phyloP scores from a whole-genome alignment of 441 rosid species.

The Syzygium syzygioides region DNA sequence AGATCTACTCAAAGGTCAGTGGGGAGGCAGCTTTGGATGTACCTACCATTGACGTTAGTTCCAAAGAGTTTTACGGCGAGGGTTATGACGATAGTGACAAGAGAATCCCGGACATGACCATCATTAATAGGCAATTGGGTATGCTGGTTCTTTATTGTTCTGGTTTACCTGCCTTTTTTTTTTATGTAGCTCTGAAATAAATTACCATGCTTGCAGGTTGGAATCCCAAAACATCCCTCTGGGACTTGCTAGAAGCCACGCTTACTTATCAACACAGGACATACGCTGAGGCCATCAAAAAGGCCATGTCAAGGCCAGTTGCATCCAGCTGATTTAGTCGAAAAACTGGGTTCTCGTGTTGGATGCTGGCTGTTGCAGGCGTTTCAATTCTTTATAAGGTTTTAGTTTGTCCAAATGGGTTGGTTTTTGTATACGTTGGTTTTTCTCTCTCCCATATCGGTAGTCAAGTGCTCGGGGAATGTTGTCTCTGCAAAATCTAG shows the following conservation, averaged over 20 bases:
- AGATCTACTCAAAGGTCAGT: conserved; percentile 16
- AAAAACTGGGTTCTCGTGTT: neutral
- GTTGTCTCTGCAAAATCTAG: conserved; percentile 8
- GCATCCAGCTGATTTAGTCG: conserved; percentile 33
- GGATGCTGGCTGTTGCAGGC: conserved; percentile 8
- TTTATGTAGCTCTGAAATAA: neutral
- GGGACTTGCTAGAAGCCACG: conserved; percentile 98
- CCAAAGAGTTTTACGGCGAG: conserved; percentile 14
- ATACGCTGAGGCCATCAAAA: conserved; percentile 90
- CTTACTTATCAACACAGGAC: conserved; percentile 97
- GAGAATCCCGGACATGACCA: conserved; percentile 67
- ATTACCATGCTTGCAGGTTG: conserved; percentile 48
- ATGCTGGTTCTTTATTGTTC: conserved; percentile 1
- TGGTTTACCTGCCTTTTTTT: neutral
- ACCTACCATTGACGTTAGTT: conserved; percentile 12
- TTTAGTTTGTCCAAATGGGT: conserved; percentile 18
- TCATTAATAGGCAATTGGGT: conserved; percentile 92
- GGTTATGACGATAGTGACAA: conserved; percentile 16
- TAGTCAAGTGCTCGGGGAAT: conserved; percentile 14
- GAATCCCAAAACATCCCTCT: conserved; percentile 94
- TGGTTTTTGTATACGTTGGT: conserved; percentile 10
- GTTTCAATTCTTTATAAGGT: conserved; percentile 20
- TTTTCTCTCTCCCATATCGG: neutral
- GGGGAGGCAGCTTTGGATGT: conserved; percentile 13
- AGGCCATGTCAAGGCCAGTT: conserved; percentile 60